A percentile compares a stretch with the other conserved stretches of the same genome.
Conservation (phyloP, 495 filamentous ascomycete species). For the Bacidia gigantensis region DNA sequence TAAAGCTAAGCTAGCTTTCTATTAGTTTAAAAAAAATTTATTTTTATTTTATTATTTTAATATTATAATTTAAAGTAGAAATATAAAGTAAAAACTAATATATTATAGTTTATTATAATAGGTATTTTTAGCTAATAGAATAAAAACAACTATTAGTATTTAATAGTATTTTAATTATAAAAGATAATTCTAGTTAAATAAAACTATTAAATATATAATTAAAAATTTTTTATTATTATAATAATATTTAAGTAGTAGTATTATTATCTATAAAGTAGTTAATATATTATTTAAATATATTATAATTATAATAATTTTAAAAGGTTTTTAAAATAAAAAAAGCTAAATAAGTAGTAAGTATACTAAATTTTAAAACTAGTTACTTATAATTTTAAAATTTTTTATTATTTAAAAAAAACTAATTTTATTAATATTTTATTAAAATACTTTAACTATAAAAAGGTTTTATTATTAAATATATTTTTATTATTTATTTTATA, state of each 20-base stretch:
- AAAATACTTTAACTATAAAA: slow-evolving; percentile 1
- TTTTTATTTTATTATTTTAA: slow-evolving; percentile 5
- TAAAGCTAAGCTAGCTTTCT: not conserved
- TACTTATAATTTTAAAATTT: not conserved
- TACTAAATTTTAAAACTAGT: not conserved
- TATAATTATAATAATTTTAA: not conserved
- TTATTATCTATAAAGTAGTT: not conserved
- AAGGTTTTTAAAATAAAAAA: no score
- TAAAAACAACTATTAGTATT: not conserved
- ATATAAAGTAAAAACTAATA: not conserved
- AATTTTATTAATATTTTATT: not conserved
- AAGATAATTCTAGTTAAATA: not conserved
- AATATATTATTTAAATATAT: not conserved
- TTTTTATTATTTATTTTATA: not conserved
- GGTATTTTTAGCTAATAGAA: no score
- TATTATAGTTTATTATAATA: no score
- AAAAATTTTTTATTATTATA: slow-evolving; percentile 13
- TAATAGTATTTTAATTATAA: not conserved
- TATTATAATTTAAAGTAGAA: not conserved
- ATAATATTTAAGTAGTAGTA: not conserved
- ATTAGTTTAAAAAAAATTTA: slow-evolving; percentile 4
- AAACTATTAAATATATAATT: slow-evolving; percentile 6
- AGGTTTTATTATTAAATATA: not conserved
- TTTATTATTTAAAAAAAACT: not conserved
- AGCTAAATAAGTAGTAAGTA: no score